Evolutionary conservation across 768 basidiomycete species (phyloP), one percentile per base, ranked within the genome.

Genomic region (Boletus vermiculosoides): DNA sequence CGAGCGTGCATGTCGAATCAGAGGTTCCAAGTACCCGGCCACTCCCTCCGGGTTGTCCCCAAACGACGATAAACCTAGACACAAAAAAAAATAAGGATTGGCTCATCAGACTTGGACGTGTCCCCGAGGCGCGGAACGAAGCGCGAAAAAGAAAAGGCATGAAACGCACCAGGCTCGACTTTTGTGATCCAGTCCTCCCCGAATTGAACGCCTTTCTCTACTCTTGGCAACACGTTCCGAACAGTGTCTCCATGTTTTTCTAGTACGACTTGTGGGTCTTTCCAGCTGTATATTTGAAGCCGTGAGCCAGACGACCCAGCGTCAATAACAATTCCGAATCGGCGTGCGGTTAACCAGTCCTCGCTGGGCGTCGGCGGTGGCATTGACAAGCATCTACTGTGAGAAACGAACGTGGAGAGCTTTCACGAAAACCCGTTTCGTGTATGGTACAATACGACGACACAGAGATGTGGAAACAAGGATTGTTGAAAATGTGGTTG

Each of bases 241-340:
- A 83, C 79, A 18, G 77, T 72, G 23, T 77, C 74, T 54, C 77
- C 77, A 48, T 80, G 77, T 56, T 83, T 78, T 54, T 82, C 78
- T 18, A 80, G 77, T 44, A 86, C 77, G 9, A 78, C 71, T 55
- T 83, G 79, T 22, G 95, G 88, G 71, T 98, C 88, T 60, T 83
- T 83, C 97, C 96, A 99, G 71, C 92, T 94, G 76, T 99, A 98
- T 63, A 98, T 93, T 72, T 98, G 95, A 36, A 98, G 77, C 52
- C 97, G 79, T 5, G 96, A 98, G 30, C 97, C 97, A 23, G 94
- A 98, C 71, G 94, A 97, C 58, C 97, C 97, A 69, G 97, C 97
- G 78, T 99, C 97, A 73, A 99, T 92, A 60, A 98, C 94, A 57
- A 98, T 83, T 57, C 92, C 94, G 73, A 93, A 96, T 65, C 87